Evolutionary conservation across 768 basidiomycete species (phyloP).

Genomic region (Auriscalpium microsporum): DNA sequence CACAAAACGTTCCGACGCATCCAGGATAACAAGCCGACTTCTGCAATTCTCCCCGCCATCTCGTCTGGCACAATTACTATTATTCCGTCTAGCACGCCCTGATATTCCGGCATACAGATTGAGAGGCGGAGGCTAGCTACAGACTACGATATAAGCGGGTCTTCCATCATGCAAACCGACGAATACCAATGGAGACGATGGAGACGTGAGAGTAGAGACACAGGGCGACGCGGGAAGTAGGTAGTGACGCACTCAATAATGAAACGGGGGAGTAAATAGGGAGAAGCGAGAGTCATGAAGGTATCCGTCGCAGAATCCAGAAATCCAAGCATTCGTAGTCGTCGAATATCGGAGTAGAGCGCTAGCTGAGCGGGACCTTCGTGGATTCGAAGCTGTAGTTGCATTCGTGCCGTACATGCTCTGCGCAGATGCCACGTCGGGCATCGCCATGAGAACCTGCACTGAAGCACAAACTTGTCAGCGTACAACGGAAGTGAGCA

Average conservation of each 20-base stretch:
- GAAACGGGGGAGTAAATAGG: background rate
- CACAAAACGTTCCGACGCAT: too few species aligned
- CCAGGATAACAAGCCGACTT: too few species aligned
- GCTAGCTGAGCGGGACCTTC: background rate
- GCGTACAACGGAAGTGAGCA: background rate
- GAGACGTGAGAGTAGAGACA: background rate
- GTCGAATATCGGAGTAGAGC: too few species aligned
- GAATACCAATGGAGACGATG: background rate
- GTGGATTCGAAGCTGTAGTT: background rate
- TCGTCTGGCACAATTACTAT: background rate
- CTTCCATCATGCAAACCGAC: too few species aligned
- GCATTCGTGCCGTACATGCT: background rate
- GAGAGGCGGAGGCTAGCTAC: background rate
- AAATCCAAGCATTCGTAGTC: background rate
- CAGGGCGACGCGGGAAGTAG: too few species aligned
- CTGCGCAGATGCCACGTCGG: background rate
- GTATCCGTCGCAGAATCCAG: background rate
- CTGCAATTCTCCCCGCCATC: too few species aligned
- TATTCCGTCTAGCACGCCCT: background rate
- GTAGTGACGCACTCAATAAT: background rate
- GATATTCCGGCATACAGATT: background rate
- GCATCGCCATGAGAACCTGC: constrained; percentile 9
- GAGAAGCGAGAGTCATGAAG: background rate
- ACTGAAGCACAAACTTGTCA: background rate
- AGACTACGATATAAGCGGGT: too few species aligned